Conservation (phyloP, 1,284 basidiomycete genomes). For the Ustilago tritici region DNA sequence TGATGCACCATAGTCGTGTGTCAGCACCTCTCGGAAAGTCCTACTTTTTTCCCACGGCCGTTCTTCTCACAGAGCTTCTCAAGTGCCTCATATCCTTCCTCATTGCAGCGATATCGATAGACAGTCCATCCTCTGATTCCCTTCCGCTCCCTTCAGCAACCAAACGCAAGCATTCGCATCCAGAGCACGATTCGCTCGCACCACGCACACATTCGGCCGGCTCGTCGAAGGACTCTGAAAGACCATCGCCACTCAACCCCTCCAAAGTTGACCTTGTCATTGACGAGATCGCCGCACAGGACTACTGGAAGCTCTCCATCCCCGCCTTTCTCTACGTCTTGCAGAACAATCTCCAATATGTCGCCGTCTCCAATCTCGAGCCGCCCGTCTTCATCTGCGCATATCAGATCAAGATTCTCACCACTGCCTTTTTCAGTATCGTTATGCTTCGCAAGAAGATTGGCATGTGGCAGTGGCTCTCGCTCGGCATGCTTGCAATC, state of each 20-base stretch:
- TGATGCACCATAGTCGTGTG: constrained; percentile 77
- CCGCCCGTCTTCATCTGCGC: constrained; percentile 89
- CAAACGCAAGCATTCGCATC: constrained; percentile 20
- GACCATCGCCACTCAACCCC: not conserved
- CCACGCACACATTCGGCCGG: constrained; percentile 5
- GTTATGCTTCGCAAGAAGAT: constrained; percentile 85
- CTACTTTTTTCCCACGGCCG: constrained; percentile 91
- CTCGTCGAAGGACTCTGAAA: constrained; percentile 1
- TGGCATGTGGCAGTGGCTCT: constrained; percentile 81
- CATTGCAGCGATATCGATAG: constrained; percentile 73
- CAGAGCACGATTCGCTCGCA: constrained; percentile 21
- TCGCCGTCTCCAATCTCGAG: constrained; percentile 90
- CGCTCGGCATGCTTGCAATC: constrained; percentile 84
- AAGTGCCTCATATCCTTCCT: constrained; percentile 87
- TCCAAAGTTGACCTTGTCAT: constrained; percentile 31
- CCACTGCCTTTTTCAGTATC: constrained; percentile 93
- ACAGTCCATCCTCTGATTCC: constrained; percentile 13
- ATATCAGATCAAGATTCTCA: constrained; percentile 80
- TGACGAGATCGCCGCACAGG: constrained; percentile 74
- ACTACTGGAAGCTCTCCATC: constrained; percentile 96
- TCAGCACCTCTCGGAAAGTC: constrained; percentile 77
- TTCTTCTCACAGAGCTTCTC: constrained; percentile 90
- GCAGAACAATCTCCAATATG: constrained; percentile 96
- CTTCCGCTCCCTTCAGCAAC: constrained; percentile 29
- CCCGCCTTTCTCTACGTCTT: constrained; percentile 88